Evolutionary conservation across 1,284 basidiomycete genomes (phyloP).

Genomic region (Puccinia hordei): DNA sequence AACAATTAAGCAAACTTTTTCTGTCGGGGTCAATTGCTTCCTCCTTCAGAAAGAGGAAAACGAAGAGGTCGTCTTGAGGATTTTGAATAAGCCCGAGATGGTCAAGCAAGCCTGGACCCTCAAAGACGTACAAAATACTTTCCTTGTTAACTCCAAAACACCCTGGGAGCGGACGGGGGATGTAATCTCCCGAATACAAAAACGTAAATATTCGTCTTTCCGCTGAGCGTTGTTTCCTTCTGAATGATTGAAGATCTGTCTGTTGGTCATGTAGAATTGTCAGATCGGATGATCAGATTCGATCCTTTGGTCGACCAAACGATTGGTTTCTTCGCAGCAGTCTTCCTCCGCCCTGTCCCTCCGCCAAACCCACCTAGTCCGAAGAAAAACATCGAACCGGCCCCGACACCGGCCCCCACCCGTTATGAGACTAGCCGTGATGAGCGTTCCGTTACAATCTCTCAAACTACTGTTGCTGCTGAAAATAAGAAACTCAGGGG

Average conservation of each 20-base stretch:
- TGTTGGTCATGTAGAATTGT: slow-evolving; percentile 62
- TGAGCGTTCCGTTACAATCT: background rate
- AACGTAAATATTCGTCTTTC: slow-evolving; percentile 63
- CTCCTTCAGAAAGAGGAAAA: slow-evolving; percentile 91
- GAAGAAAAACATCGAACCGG: background rate
- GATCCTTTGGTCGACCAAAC: slow-evolving; percentile 80
- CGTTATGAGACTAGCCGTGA: background rate
- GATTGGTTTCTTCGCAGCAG: slow-evolving; percentile 80
- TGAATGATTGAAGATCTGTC: slow-evolving; percentile 27
- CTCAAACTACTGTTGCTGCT: background rate
- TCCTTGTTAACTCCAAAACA: slow-evolving; percentile 58
- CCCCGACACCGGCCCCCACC: background rate
- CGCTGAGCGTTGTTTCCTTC: background rate
- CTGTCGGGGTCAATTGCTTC: slow-evolving; percentile 88
- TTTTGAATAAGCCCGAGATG: slow-evolving; percentile 72
- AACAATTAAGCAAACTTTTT: slow-evolving; percentile 63
- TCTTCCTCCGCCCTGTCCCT: slow-evolving; percentile 7
- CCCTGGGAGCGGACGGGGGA: slow-evolving; percentile 28
- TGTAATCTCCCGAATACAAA: background rate
- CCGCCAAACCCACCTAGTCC: background rate
- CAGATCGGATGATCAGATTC: slow-evolving; percentile 76
- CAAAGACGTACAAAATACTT: slow-evolving; percentile 68
- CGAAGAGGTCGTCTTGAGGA: slow-evolving; percentile 76
- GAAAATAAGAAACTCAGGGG: background rate
- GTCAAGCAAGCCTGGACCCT: slow-evolving; percentile 67